Conservation (phyloP, 1,284 basidiomycete genomes). For the Vanrija sp. region DNA sequence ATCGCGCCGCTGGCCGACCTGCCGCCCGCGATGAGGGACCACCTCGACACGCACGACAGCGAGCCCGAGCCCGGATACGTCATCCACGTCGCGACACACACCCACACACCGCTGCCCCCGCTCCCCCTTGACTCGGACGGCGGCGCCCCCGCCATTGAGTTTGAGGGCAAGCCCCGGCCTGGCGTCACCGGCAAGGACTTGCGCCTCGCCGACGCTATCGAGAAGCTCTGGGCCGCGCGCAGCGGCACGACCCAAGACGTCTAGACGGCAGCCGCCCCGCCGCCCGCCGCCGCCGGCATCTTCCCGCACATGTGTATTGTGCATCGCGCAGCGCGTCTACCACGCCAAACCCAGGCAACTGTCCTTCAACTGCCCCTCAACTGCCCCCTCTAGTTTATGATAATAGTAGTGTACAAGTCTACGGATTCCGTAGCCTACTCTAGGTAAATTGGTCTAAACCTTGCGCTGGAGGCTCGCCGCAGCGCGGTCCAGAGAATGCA, state of each 20-base stretch:
- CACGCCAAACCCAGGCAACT: too few relatives aligned
- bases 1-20: constrained; percentile 30
- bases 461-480: constrained; percentile 21
- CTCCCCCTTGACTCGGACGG: constrained; percentile 1
- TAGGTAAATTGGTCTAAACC: neutral
- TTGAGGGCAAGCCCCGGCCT: constrained; percentile 25
- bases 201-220: constrained; percentile 30
- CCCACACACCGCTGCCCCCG: constrained; percentile 41
- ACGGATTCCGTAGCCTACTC: too few relatives aligned
- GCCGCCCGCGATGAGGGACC: neutral
- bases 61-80: constrained; percentile 19
- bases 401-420: too few relatives aligned
- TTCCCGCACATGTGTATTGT: too few relatives aligned
- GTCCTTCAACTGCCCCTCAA: too few relatives aligned
- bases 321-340: too few relatives aligned
- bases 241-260: too few relatives aligned
- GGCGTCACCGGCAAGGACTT: constrained; percentile 43
- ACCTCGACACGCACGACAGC: neutral
- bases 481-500: constrained; percentile 40
- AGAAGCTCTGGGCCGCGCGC: constrained; percentile 12
- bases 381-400: too few relatives aligned
- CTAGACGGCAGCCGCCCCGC: too few relatives aligned
- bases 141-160: constrained; percentile 6
- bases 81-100: constrained; percentile 35
- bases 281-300: too few relatives aligned